phyloP scores from a whole-genome alignment of 495 filamentous ascomycete species.

The Penicillium maclennaniae region DNA sequence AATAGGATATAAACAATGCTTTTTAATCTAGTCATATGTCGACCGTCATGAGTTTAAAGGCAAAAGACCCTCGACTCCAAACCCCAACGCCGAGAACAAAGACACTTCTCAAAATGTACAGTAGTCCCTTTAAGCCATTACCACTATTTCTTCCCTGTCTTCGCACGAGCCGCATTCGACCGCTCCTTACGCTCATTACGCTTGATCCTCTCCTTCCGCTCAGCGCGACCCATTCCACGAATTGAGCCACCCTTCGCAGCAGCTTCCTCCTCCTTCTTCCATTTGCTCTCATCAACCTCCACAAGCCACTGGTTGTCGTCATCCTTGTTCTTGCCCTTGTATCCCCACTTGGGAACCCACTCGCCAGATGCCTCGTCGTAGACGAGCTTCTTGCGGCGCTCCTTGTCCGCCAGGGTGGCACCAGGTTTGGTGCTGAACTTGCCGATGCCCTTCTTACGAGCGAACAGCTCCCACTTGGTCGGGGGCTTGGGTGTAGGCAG shows the following conservation, averaged over 20 bases:
- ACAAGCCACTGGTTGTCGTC: constrained; percentile 79
- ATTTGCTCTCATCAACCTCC: constrained; percentile 76
- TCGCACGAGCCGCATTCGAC: constrained; percentile 58
- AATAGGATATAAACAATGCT: constrained; percentile 19
- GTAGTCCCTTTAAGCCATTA: constrained; percentile 2
- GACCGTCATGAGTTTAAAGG: background rate
- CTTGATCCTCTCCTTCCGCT: constrained; percentile 61
- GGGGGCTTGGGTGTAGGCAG: constrained; percentile 72
- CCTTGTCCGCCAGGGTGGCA: constrained; percentile 42
- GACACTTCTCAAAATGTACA: constrained; percentile 15
- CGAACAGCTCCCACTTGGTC: constrained; percentile 94
- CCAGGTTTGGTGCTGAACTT: constrained; percentile 44
- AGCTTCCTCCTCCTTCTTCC: constrained; percentile 57
- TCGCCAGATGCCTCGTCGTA: constrained; percentile 83
- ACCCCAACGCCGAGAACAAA: constrained; percentile 26
- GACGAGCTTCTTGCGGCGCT: constrained; percentile 73
- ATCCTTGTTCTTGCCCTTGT: constrained; percentile 86
- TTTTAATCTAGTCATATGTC: constrained; percentile 7
- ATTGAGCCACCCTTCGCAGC: constrained; percentile 58
- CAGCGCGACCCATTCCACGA: constrained; percentile 57
- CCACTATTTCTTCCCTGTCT: constrained; percentile 31
- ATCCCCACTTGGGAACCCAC: constrained; percentile 92
- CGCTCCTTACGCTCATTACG: constrained; percentile 68
- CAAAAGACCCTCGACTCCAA: constrained; percentile 20
- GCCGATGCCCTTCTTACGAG: constrained; percentile 88